phyloP scores from a whole-genome alignment of 2,329 filamentous ascomycete genomes.

The Diaporthe sp. region DNA sequence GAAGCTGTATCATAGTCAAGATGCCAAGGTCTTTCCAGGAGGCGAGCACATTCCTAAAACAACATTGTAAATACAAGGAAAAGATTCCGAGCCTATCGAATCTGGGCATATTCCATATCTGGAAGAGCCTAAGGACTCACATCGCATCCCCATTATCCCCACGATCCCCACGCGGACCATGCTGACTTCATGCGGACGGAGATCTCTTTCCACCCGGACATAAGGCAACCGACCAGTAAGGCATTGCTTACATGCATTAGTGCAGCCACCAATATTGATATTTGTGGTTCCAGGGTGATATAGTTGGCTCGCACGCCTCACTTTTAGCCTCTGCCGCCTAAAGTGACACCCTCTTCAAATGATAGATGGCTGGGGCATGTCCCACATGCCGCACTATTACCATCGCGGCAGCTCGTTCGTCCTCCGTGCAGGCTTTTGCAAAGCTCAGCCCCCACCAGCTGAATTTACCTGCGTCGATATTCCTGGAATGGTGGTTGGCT shows the following conservation, averaged over 20 bases:
- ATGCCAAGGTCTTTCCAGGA: neutral
- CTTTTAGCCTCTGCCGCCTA: neutral
- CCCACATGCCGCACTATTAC: neutral
- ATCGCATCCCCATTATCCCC: too few species aligned
- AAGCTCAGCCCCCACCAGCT: slow-evolving; percentile 13
- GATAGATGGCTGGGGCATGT: neutral
- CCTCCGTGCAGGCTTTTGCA: neutral
- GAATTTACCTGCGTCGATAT: neutral
- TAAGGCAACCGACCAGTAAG: neutral
- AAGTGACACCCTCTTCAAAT: neutral
- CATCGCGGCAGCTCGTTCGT: neutral
- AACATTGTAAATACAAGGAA: neutral
- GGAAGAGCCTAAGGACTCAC: too few species aligned
- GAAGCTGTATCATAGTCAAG: neutral
- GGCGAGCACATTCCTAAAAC: neutral
- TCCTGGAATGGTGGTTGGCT: neutral
- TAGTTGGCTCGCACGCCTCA: slow-evolving; percentile 17
- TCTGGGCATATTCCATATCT: neutral
- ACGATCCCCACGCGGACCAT: neutral
- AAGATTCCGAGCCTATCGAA: neutral
- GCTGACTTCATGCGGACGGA: neutral
- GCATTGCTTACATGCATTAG: slow-evolving; percentile 30
- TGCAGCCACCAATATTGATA: neutral
- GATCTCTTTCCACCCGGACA: neutral
- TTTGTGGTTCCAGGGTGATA: neutral